Evolutionary conservation across 2,329 filamentous ascomycete genomes (phyloP).

Genomic region (Blastomyces percursus): DNA sequence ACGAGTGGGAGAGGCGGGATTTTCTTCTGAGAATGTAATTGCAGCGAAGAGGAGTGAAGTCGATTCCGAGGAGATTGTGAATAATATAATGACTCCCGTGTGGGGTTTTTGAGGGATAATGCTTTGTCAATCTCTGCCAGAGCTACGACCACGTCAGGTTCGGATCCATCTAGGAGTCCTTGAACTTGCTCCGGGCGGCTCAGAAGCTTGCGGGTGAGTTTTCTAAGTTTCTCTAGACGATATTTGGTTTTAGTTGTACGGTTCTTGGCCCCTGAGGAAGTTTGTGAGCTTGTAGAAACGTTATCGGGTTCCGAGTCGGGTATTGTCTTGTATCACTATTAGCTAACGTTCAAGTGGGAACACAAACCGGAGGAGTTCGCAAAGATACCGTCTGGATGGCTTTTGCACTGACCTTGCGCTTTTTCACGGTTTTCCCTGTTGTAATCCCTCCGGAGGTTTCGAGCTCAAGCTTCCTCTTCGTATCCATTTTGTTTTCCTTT

Average conservation of each 20-base stretch:
- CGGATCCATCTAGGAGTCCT: conserved; percentile 9
- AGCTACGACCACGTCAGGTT: conserved; percentile 16
- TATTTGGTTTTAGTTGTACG: conserved; percentile 9
- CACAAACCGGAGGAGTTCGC: background rate
- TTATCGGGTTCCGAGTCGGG: background rate
- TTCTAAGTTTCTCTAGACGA: conserved; percentile 16
- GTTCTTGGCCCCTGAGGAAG: background rate
- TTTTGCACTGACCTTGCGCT: background rate
- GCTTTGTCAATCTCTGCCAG: conserved; percentile 16
- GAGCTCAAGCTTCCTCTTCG: background rate
- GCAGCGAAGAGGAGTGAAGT: background rate
- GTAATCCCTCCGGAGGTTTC: background rate
- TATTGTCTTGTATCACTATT: background rate
- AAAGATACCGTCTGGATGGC: background rate
- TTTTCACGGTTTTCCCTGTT: background rate
- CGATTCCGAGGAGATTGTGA: background rate
- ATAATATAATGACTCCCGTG: background rate
- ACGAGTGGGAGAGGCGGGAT: conserved; percentile 46
- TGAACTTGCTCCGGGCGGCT: conserved; percentile 12
- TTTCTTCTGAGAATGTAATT: background rate
- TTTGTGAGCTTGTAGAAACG: background rate
- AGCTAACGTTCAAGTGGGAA: too few relatives aligned
- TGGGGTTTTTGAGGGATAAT: conserved; percentile 8
- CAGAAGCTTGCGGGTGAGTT: conserved; percentile 18
- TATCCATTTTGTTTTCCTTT: background rate